A percentile compares a stretch with the other conserved stretches of the same genome.
These are phyloP conservation scores for Ophiobolus disseminans DNA, from an alignment of 2,329 filamentous ascomycete species.

Conservation along the genomic window DNA sequence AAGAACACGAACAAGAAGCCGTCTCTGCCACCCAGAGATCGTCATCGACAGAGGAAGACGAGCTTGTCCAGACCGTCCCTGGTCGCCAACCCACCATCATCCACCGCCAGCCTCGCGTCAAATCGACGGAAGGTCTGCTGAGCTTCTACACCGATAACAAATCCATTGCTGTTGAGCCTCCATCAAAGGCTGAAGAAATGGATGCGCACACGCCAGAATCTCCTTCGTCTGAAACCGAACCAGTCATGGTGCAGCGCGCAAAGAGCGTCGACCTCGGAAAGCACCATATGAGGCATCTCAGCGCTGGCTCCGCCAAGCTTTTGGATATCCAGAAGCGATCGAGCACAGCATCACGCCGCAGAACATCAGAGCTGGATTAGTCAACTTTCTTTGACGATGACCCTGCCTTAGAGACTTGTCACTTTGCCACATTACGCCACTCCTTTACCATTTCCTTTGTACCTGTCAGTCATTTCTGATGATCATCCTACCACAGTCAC, in stretches of 20 bases:
- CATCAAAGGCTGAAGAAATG: slow-evolving; percentile 40
- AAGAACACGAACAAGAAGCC: slow-evolving; percentile 28
- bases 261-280: slow-evolving; percentile 73
- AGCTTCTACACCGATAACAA: slow-evolving; percentile 56
- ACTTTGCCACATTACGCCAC: slow-evolving; percentile 42
- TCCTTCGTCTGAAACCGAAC: slow-evolving; percentile 36
- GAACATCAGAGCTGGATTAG: slow-evolving; percentile 30
- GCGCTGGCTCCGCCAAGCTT: slow-evolving; percentile 77
- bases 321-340: slow-evolving; percentile 64
- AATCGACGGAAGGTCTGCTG: slow-evolving; percentile 67
- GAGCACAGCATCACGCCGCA: slow-evolving; percentile 37
- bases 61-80: slow-evolving; percentile 60
- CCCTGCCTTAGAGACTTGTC: slow-evolving; percentile 22
- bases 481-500: slow-evolving; percentile 28
- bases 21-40: slow-evolving; percentile 31
- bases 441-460: slow-evolving; percentile 49
- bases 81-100: slow-evolving; percentile 70
- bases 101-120: slow-evolving; percentile 63
- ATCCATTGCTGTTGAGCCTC: slow-evolving; percentile 29
- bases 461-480: slow-evolving; percentile 36
- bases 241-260: slow-evolving; percentile 64
- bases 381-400: slow-evolving; percentile 21
- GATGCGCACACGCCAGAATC: slow-evolving; percentile 35
- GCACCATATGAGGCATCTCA: slow-evolving; percentile 73
- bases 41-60: slow-evolving; percentile 41